These are phyloP conservation scores for Spergularia bocconei DNA, from an alignment of 148 eudicot genomes.

Conservation along the genomic window DNA sequence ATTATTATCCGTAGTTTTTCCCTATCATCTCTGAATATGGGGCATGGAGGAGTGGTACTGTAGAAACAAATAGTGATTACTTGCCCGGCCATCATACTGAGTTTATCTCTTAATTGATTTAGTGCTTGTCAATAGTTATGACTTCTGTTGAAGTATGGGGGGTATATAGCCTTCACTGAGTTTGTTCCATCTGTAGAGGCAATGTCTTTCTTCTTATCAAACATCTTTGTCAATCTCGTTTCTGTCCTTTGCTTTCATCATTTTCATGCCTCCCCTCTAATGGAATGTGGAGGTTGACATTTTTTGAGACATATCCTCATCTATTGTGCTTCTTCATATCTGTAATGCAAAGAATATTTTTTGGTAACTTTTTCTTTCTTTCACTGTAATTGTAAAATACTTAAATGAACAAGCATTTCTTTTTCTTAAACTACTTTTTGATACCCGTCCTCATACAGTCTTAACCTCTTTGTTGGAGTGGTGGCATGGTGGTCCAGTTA, in stretches of 20 bases:
- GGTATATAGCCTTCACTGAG: no score
- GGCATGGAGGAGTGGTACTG: neutral
- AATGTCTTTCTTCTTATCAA: no score
- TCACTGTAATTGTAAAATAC: no score
- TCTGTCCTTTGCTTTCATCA: no score
- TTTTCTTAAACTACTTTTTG: neutral
- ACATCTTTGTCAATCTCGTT: no score
- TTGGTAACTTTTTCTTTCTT: no score
- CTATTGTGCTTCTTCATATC: neutral
- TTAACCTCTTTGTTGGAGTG: neutral
- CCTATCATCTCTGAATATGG: neutral
- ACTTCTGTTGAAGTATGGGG: neutral
- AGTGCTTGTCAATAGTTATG: neutral
- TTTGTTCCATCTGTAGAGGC: neutral
- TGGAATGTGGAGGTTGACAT: neutral
- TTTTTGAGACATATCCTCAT: neutral
- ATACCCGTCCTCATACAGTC: neutral
- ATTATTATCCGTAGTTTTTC: neutral
- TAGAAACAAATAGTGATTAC: neutral
- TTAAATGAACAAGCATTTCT: neutral
- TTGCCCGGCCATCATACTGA: neutral
- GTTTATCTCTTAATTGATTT: neutral
- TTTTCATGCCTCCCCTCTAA: no score
- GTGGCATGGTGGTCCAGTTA: neutral
- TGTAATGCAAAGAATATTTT: neutral